Evolutionary conservation across 2,329 filamentous ascomycete genomes (phyloP).

Genomic region (Colletotrichum agaves): DNA sequence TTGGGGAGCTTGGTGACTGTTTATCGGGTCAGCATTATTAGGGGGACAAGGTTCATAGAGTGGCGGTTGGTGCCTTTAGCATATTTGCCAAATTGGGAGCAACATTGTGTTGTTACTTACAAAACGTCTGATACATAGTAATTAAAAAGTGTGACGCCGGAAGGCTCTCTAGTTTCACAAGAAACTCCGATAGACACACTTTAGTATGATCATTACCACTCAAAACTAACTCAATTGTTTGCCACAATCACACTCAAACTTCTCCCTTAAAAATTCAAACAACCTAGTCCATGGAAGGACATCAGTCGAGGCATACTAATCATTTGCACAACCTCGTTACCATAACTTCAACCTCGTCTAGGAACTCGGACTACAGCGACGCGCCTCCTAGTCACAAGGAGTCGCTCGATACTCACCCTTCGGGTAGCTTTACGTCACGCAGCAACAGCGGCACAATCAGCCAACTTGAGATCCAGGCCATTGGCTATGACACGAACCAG

Average conservation of each 20-base stretch:
- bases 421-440: neutral
- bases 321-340: neutral
- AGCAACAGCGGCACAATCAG: neutral
- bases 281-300: neutral
- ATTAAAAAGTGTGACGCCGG: no score
- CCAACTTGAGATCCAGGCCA: conserved; percentile 7
- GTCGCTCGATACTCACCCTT: neutral
- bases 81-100: no score
- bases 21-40: no score
- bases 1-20: no score
- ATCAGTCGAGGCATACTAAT: neutral
- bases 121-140: no score
- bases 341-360: neutral
- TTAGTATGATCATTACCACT: neutral
- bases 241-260: neutral
- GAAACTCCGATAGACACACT: neutral
- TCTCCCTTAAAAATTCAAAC: neutral
- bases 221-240: neutral
- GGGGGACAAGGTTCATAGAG: no score
- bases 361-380: neutral
- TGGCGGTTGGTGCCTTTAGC: no score
- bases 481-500: conserved; percentile 8
- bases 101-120: no score
- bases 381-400: neutral
- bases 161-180: neutral